A percentile compares a stretch with the other conserved stretches of the same genome.
These are phyloP conservation scores for Trichoderma sp. DNA, from an alignment of 2,329 filamentous ascomycete genomes.

Conservation along the genomic window DNA sequence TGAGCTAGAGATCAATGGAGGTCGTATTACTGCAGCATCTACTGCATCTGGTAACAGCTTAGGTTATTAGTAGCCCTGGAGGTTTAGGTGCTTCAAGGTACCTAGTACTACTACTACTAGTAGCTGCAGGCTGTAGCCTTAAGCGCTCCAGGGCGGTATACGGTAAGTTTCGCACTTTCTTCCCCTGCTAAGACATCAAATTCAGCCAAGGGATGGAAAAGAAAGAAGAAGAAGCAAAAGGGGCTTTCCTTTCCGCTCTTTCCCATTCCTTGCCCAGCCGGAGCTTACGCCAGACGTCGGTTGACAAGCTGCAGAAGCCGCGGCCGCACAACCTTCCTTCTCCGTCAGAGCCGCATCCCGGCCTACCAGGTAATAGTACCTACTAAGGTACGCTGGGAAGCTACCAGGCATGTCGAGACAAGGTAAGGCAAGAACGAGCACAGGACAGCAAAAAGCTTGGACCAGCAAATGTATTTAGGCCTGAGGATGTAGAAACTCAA, in stretches of 20 bases:
- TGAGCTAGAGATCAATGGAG: not conserved
- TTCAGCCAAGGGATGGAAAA: not conserved
- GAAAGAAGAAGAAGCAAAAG: not conserved
- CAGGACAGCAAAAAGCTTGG: not conserved
- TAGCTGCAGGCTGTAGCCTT: too few relatives aligned
- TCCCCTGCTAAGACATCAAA: not conserved
- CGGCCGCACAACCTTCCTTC: not conserved
- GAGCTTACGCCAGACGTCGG: not conserved
- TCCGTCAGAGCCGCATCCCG: not conserved
- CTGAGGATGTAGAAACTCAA: not conserved
- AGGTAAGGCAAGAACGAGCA: not conserved
- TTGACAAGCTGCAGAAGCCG: not conserved
- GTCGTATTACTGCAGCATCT: not conserved
- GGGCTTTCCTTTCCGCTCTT: not conserved
- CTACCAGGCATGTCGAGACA: not conserved
- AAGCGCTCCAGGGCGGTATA: too few relatives aligned
- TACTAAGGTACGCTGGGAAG: not conserved
- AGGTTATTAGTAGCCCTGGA: not conserved
- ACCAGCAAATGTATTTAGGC: not conserved
- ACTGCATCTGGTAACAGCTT: not conserved
- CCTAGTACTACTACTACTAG: too few relatives aligned
- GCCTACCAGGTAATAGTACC: not conserved
- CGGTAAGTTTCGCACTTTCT: not conserved
- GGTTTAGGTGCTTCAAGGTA: too few relatives aligned
- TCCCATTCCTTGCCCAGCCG: not conserved